Evolutionary conservation across 2,329 filamentous ascomycete species (phyloP).

Genomic region (Botryotinia globosa): DNA sequence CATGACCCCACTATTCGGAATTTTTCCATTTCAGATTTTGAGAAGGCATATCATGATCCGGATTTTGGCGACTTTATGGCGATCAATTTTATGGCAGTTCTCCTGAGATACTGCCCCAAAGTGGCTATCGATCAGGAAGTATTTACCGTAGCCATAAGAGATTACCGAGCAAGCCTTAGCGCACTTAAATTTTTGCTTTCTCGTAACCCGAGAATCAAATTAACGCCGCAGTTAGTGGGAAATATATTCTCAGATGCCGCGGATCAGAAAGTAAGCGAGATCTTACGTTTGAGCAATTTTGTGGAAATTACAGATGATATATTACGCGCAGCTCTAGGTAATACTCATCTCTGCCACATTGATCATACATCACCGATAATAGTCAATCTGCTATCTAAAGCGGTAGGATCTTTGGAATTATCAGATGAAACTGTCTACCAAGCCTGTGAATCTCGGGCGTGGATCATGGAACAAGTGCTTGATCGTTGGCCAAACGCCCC

Average conservation of each 20-base stretch:
- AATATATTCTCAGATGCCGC: background rate
- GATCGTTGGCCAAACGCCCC: background rate
- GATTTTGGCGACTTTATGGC: too few relatives aligned
- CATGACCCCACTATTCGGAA: too few relatives aligned
- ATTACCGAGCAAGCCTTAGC: accelerated
- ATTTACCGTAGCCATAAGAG: background rate
- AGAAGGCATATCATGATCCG: too few relatives aligned
- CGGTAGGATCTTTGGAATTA: background rate
- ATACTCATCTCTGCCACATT: background rate
- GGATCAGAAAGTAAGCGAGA: background rate
- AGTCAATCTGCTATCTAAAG: background rate
- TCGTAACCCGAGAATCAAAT: background rate
- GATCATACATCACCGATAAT: background rate
- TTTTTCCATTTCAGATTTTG: too few relatives aligned
- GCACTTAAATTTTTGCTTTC: background rate
- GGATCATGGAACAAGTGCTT: background rate
- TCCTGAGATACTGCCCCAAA: too few relatives aligned
- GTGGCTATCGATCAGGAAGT: too few relatives aligned
- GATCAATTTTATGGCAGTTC: too few relatives aligned
- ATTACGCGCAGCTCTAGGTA: background rate
- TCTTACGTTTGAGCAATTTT: background rate
- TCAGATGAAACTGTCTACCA: background rate
- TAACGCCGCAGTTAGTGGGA: background rate
- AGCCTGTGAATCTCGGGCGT: background rate
- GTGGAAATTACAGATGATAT: background rate